Conservation (phyloP, 1,284 basidiomycete species). For the Crepidotus sp. region DNA sequence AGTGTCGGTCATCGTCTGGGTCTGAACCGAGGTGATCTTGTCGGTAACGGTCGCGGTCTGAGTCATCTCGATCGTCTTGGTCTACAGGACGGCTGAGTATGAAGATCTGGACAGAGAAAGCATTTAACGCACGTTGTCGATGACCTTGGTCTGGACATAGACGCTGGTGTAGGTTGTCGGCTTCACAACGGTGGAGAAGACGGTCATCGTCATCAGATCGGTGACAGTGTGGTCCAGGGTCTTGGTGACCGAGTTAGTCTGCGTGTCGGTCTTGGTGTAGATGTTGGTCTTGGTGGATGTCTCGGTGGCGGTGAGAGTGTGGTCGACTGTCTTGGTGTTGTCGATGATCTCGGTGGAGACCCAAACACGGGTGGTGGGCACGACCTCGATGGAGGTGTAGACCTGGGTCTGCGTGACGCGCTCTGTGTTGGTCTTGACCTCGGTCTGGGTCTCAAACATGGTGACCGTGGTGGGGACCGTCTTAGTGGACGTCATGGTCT, state of each 20-base stretch:
- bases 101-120: neutral
- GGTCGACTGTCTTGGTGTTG: conserved; percentile 43
- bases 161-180: conserved; percentile 50
- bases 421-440: conserved; percentile 31
- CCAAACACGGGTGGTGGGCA: conserved; percentile 56
- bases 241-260: conserved; percentile 39
- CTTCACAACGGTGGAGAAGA: conserved; percentile 35
- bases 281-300: conserved; percentile 44
- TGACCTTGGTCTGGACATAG: conserved; percentile 47
- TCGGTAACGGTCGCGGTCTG: conserved; percentile 40
- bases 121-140: conserved; percentile 43
- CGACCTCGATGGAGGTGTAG: conserved; percentile 44
- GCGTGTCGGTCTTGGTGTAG: conserved; percentile 44
- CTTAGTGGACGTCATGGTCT: conserved; percentile 20
- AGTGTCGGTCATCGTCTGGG: conserved; percentile 35
- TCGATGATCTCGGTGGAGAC: conserved; percentile 58
- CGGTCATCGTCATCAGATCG: conserved; percentile 37
- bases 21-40: conserved; percentile 30
- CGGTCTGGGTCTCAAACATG: conserved; percentile 28
- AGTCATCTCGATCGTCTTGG: conserved; percentile 42
- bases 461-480: conserved; percentile 23
- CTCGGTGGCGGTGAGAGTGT: conserved; percentile 55
- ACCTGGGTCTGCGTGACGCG: conserved; percentile 35
- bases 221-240: conserved; percentile 35
- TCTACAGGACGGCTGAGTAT: conserved; percentile 26